Evolutionary conservation across 148 eudicot species (phyloP).

Genomic region (Camellia lanceoleosa): DNA sequence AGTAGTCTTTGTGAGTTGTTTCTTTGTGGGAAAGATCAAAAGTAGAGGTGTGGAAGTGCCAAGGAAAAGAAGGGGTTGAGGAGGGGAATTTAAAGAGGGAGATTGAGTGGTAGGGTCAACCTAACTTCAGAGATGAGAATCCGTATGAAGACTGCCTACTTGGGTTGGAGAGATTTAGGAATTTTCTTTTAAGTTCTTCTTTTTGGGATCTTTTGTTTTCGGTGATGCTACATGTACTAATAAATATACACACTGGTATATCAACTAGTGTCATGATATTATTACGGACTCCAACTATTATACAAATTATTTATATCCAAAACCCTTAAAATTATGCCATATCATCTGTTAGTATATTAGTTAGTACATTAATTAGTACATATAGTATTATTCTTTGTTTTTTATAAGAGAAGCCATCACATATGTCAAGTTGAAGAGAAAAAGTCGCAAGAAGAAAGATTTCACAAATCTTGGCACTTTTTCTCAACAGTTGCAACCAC

Average conservation of each 20-base stretch:
- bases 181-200: slow-evolving; percentile 22
- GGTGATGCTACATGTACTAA: too few relatives aligned
- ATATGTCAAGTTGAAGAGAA: slow-evolving; percentile 40
- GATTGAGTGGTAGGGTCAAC: slow-evolving; percentile 44
- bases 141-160: slow-evolving; percentile 58
- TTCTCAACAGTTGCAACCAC: slow-evolving; percentile 43
- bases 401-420: slow-evolving; percentile 18
- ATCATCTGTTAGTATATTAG: too few relatives aligned
- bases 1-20: not conserved
- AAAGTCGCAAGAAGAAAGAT: slow-evolving; percentile 39
- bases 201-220: slow-evolving; percentile 22
- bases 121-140: slow-evolving; percentile 35
- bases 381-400: too few relatives aligned
- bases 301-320: too few relatives aligned
- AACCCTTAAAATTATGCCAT: too few relatives aligned
- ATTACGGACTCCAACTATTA: too few relatives aligned
- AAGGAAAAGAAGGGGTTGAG: slow-evolving; percentile 27
- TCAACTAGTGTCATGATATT: too few relatives aligned
- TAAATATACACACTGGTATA: too few relatives aligned
- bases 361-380: too few relatives aligned
- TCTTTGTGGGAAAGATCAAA: slow-evolving; percentile 15
- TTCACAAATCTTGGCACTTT: slow-evolving; percentile 50
- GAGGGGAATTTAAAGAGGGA: slow-evolving; percentile 45
- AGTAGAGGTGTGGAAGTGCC: slow-evolving; percentile 22
- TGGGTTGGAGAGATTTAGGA: slow-evolving; percentile 27